Evolutionary conservation across 2,329 filamentous ascomycete species (phyloP).

Genomic region (Sclerotinia borealis): DNA sequence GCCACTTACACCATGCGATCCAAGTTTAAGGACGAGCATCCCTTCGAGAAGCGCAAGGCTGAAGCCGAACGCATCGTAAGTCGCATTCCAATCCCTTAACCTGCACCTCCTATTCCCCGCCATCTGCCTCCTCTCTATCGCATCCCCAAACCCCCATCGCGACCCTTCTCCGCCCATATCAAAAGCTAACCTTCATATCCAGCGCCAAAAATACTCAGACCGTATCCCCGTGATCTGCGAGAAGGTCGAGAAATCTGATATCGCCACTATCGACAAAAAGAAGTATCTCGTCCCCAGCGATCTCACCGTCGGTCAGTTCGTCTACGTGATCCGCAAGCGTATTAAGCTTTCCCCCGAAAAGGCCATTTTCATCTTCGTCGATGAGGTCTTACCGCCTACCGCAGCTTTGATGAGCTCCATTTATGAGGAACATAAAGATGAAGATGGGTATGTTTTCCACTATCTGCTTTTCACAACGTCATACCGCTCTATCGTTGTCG

Average conservation of each 20-base stretch:
- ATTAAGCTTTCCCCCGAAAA: slow-evolving; percentile 99
- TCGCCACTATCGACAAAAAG: slow-evolving; percentile 99
- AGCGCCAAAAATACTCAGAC: slow-evolving; percentile 94
- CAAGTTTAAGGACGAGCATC: slow-evolving; percentile 99
- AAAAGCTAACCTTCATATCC: not conserved
- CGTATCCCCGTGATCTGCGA: slow-evolving; percentile 99
- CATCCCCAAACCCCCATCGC: slow-evolving; percentile 10
- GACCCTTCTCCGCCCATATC: slow-evolving; percentile 1
- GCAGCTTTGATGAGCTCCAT: slow-evolving; percentile 98
- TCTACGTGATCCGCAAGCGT: slow-evolving; percentile 99
- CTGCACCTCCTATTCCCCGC: slow-evolving; percentile 6
- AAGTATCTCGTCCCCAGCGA: slow-evolving; percentile 98
- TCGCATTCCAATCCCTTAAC: slow-evolving; percentile 12
- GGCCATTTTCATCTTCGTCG: slow-evolving; percentile 99
- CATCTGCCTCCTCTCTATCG: not conserved
- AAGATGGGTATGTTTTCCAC: slow-evolving; percentile 51
- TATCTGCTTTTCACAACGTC: slow-evolving; percentile 21
- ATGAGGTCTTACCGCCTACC: slow-evolving; percentile 93
- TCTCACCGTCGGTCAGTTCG: slow-evolving; percentile 97
- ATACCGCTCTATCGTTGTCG: slow-evolving; percentile 3
- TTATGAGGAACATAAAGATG: slow-evolving; percentile 96
- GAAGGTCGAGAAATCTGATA: slow-evolving; percentile 99
- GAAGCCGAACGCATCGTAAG: slow-evolving; percentile 74
- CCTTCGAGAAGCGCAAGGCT: slow-evolving; percentile 99
- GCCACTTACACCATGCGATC: slow-evolving; percentile 70